phyloP scores from a whole-genome alignment of 768 basidiomycete genomes.

The Tephrocybe sp. region DNA sequence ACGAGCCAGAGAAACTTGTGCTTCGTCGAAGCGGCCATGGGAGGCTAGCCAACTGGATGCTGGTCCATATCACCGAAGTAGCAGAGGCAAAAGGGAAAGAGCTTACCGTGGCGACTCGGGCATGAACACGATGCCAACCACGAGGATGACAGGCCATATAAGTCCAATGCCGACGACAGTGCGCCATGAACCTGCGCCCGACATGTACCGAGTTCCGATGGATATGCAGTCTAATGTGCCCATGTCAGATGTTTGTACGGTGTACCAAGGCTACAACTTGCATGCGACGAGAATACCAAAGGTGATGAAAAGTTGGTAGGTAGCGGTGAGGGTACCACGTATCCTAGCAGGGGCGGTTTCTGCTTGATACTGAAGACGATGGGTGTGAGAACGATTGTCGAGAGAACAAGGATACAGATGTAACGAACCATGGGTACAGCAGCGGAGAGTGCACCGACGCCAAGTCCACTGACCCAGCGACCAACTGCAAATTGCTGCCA shows the following conservation, averaged over 20 bases:
- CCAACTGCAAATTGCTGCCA: conserved; percentile 74
- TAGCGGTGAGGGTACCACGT: conserved; percentile 64
- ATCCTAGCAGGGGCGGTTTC: conserved; percentile 73
- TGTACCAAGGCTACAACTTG: conserved; percentile 23
- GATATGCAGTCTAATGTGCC: conserved; percentile 52
- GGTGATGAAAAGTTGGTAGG: conserved; percentile 65
- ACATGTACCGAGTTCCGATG: conserved; percentile 57
- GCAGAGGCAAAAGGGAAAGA: too few relatives aligned
- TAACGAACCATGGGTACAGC: conserved; percentile 60
- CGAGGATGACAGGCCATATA: conserved; percentile 60
- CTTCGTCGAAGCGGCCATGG: conserved; percentile 45
- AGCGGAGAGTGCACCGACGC: conserved; percentile 65
- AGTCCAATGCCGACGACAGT: conserved; percentile 60
- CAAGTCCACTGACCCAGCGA: conserved; percentile 62
- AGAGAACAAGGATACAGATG: conserved; percentile 7
- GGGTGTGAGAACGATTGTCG: not conserved
- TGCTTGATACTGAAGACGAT: conserved; percentile 52
- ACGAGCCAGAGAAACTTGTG: conserved; percentile 44
- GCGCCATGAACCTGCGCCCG: conserved; percentile 55
- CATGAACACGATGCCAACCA: conserved; percentile 66
- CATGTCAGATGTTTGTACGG: not conserved
- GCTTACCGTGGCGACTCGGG: conserved; percentile 58
- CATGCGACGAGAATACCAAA: conserved; percentile 68
- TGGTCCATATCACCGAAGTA: not conserved
- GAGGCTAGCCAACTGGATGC: conserved; percentile 52